Conservation (phyloP, 495 filamentous ascomycete species). For the Penicillium tannophilum region DNA sequence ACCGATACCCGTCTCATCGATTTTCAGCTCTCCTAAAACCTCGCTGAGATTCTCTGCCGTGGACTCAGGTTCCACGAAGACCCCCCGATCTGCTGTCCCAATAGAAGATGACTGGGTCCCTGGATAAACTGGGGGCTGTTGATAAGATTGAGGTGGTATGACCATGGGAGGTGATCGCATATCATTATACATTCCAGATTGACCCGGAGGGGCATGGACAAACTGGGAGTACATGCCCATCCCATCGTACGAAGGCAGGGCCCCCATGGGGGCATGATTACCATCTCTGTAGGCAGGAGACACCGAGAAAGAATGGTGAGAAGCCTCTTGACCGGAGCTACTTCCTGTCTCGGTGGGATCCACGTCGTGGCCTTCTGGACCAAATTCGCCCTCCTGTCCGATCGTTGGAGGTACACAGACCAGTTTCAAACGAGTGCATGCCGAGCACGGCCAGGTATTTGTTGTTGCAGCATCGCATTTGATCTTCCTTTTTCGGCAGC, state of each 20-base stretch:
- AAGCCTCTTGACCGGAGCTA: slow-evolving; percentile 29
- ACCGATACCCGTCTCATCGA: slow-evolving; percentile 89
- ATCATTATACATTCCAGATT: slow-evolving; percentile 77
- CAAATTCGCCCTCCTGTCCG: slow-evolving; percentile 76
- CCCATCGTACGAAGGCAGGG: slow-evolving; percentile 37
- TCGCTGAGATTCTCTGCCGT: slow-evolving; percentile 74
- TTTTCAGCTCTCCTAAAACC: slow-evolving; percentile 80
- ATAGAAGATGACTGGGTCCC: slow-evolving; percentile 56
- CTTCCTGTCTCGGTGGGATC: slow-evolving; percentile 30
- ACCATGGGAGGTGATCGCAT: slow-evolving; percentile 60
- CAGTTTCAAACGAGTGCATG: slow-evolving; percentile 88
- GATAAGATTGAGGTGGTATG: slow-evolving; percentile 45
- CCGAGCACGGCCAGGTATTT: slow-evolving; percentile 97
- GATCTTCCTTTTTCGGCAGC: slow-evolving; percentile 79
- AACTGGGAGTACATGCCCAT: slow-evolving; percentile 42
- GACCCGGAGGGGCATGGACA: slow-evolving; percentile 50
- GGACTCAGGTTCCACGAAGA: slow-evolving; percentile 60
- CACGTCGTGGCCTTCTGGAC: slow-evolving; percentile 37
- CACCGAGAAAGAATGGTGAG: slow-evolving; percentile 36
- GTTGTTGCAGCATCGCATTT: slow-evolving; percentile 98
- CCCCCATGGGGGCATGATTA: slow-evolving; percentile 28
- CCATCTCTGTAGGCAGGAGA: slow-evolving; percentile 32
- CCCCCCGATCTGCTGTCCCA: slow-evolving; percentile 38
- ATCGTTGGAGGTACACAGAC: slow-evolving; percentile 92
- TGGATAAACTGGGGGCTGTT: slow-evolving; percentile 52